These are phyloP conservation scores for Tritrichomonas musculus DNA, from an alignment of 208 protist species.

Conservation along the genomic window DNA sequence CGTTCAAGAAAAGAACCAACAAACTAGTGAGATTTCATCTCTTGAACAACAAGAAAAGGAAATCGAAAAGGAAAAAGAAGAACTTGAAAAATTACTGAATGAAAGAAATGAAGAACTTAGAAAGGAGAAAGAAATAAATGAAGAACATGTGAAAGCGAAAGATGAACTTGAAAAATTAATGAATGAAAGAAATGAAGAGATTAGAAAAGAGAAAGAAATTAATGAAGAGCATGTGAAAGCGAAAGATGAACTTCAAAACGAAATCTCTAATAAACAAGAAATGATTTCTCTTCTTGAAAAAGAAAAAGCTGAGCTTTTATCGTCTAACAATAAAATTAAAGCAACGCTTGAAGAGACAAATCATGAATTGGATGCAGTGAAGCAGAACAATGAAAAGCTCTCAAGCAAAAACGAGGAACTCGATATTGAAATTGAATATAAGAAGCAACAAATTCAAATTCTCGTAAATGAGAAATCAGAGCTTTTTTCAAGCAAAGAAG, in stretches of 20 bases:
- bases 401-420: neutral
- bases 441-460: no score
- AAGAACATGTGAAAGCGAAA: neutral
- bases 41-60: neutral
- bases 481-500: no score
- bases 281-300: neutral
- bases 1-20: neutral
- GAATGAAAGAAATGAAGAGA: neutral
- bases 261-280: neutral
- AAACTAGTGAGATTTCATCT: neutral
- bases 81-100: neutral
- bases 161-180: neutral
- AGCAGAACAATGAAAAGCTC: neutral
- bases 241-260: no score
- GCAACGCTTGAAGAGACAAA: neutral
- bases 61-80: neutral
- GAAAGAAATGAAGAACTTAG: neutral
- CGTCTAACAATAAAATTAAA: neutral
- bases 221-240: no score
- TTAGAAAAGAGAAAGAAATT: no score
- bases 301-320: neutral
- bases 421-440: neutral
- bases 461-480: no score
- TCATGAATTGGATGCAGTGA: neutral
- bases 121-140: neutral